These are phyloP conservation scores for Fusarium sterilihyphosum DNA, from an alignment of 2,329 filamentous ascomycete species.

Conservation along the genomic window DNA sequence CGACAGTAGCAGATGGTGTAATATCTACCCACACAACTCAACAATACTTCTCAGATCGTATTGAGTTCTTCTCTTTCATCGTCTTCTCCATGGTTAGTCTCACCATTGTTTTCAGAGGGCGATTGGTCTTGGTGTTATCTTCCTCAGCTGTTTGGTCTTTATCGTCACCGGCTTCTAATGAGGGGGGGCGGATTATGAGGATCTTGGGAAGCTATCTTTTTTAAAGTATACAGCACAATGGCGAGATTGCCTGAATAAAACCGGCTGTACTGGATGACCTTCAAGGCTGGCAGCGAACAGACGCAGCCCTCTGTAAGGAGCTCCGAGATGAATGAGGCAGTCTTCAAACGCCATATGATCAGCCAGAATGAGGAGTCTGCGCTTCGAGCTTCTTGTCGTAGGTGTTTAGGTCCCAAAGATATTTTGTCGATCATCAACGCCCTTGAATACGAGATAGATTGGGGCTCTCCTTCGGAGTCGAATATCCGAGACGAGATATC, in stretches of 20 bases:
- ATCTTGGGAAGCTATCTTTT: too few species aligned
- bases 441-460: background rate
- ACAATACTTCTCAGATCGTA: too few species aligned
- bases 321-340: too few species aligned
- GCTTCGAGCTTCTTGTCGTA: background rate
- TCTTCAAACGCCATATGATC: too few species aligned
- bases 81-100: accelerated
- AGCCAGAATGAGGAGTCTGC: too few species aligned
- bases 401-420: background rate
- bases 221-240: too few species aligned
- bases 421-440: accelerated
- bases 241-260: accelerated
- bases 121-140: background rate
- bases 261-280: background rate
- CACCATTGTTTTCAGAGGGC: background rate
- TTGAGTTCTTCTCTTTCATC: background rate
- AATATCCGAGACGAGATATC: background rate
- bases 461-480: background rate
- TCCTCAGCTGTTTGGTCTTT: background rate
- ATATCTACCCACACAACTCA: background rate
- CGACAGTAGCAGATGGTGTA: background rate
- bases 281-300: background rate
- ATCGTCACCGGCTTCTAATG: background rate
- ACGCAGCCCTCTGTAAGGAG: background rate
- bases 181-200: accelerated